These are phyloP conservation scores for Coniosporium tulheliwenetii DNA, from an alignment of 2,329 filamentous ascomycete species.

Conservation along the genomic window DNA sequence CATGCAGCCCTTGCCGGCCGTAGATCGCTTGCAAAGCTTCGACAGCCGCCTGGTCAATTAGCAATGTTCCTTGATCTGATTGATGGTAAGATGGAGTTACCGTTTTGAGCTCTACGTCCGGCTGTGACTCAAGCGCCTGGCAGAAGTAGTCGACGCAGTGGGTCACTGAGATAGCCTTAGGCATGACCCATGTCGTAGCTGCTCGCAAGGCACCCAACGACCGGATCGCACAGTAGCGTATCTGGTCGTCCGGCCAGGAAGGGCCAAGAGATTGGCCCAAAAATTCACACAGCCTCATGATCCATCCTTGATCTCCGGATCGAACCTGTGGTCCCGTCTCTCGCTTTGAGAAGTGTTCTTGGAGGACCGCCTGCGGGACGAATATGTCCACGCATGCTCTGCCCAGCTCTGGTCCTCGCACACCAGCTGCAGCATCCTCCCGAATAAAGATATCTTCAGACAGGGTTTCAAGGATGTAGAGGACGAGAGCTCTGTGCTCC, in stretches of 20 bases:
- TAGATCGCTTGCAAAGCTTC: constrained; percentile 78
- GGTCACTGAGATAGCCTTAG: constrained; percentile 5
- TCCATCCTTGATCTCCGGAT: constrained; percentile 73
- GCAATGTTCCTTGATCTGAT: not conserved
- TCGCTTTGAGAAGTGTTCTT: constrained; percentile 49
- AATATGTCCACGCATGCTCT: constrained; percentile 89
- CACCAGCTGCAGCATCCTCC: constrained; percentile 71
- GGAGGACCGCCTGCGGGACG: constrained; percentile 60
- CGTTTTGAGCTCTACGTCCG: constrained; percentile 18
- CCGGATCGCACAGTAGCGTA: constrained; percentile 58
- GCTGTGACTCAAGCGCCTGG: constrained; percentile 19
- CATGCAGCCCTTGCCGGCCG: constrained; percentile 54
- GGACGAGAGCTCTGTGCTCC: constrained; percentile 69
- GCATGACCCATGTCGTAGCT: constrained; percentile 74
- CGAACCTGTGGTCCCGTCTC: constrained; percentile 59
- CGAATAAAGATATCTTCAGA: constrained; percentile 89
- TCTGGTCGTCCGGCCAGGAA: constrained; percentile 47
- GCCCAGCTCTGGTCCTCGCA: constrained; percentile 72
- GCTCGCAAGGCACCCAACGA: constrained; percentile 64
- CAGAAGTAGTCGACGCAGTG: constrained; percentile 20
- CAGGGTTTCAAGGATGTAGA: constrained; percentile 77
- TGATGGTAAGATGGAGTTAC: constrained; percentile 8
- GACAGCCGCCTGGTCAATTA: constrained; percentile 34
- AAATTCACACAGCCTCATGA: constrained; percentile 59
- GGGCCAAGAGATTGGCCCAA: constrained; percentile 57